Evolutionary conservation across 1,284 basidiomycete species (phyloP), one percentile per base, ranked within the genome.

Genomic region (Termitomyces sp.): DNA sequence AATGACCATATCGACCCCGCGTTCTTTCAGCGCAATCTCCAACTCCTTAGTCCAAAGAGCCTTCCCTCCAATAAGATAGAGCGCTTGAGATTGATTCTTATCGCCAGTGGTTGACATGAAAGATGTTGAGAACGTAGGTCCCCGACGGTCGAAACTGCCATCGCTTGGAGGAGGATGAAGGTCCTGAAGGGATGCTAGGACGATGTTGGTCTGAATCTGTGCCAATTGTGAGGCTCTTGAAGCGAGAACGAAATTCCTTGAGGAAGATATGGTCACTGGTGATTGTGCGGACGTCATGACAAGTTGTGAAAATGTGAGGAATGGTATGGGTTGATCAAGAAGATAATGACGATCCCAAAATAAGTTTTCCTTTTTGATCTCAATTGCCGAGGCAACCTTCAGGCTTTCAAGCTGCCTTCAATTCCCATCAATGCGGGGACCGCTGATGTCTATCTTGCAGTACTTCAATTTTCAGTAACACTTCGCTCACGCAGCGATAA

Each of bases 81-180:
- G 75, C 5, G 90, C 86, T 60, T 89, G 84, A 0, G 83, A 86
- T 69, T 94, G 88, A 66, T 98, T 96, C 62, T 90, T 88, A 73
- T 99, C 97, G 8, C 95, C 96, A 7, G 85, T 86, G 1, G 93
- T 97, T 36, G 88, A 80, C 88, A 96, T 95, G 72, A 92, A 93
- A 19, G 82, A 83, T 44, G 94, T 84, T 26, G 77, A 73, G 70
- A 95, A 92, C 31, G 64, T 71, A 12, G 73, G 72, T 8, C 40
- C 72, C 54, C 62, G 72, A 64, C 39, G 68, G 62, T 62, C 61
- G 58, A 61, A 53, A 41, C 43, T 38, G 36, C 26, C 36, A 49
- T 49, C 47, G 36, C 10, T 19, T 73, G 71, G 78, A 74, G 56
- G 72, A 63, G 63, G 75, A 61, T 64, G 71, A 30, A 62, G 58